Evolutionary conservation across 305 asterid species (phyloP), one percentile per base, ranked within the genome.

Genomic region (Lippia alba): DNA sequence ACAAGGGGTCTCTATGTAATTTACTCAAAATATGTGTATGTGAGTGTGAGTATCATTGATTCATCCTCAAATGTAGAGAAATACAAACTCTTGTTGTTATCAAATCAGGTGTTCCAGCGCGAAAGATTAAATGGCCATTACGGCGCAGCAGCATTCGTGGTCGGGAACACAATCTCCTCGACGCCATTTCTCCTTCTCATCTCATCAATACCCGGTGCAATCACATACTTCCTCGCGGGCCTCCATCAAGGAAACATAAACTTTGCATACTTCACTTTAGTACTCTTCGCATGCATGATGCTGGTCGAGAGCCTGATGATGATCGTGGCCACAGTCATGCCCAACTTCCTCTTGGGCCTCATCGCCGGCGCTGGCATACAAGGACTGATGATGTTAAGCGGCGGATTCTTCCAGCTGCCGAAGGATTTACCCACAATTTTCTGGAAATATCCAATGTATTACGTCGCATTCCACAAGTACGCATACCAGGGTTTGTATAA

Each of bases 261-360:
- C 16, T 84, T 81, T 24, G 1, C 17, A 0, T 89, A 82, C 87
- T 84, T 87, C 73, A 64, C 40, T 0, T 9, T 71, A n/a, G 74
- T 81, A 5, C 87, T 89, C 15, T 73, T 82, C 39, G 79, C 85
- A 10, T 81, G 87, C 71, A 82, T 86, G 78, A 76, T 81, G 84
- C 61, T 89, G 58, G 92, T 89, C 4, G 96, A 89, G 80, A 86
- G 87, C 81, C 72, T 86, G 9, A 86, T 89, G 92, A 89, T 89
- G 91, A 76, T 81, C n/a, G 85, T 85, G 7, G 91, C 91, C 0
- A 67, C 80, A 61, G 33, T 89, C 12, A 83, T 86, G 66, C 92
- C 96, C 12, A 86, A 86, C 70, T 85, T 86, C 81, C 85, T 86
- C 15, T 70, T 80, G 70, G 90, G 90, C 19, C 76, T 87, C 3